Percentiles rank a stretch among this genome's conserved stretches.
These are phyloP conservation scores for Gomphus bonarii DNA, from an alignment of 1,284 basidiomycete genomes.

Conservation along the genomic window DNA sequence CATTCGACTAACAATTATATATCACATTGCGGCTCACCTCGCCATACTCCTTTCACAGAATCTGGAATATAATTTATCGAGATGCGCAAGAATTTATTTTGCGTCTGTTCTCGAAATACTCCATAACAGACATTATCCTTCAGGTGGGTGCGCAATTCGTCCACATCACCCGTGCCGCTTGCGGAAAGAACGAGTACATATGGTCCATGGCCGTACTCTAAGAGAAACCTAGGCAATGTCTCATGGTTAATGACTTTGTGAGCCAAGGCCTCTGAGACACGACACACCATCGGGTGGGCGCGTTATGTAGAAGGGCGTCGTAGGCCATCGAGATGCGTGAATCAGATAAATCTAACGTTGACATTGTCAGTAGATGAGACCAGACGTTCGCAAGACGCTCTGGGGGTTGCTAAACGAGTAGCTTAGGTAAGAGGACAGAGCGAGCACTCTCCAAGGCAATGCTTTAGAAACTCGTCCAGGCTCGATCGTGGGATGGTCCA, in stretches of 20 bases:
- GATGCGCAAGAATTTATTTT: constrained; percentile 12
- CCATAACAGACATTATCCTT: constrained; percentile 15
- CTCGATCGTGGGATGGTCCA: too few relatives aligned
- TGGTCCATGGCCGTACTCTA: constrained; percentile 7
- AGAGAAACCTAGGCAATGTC: constrained; percentile 9
- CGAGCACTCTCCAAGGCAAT: too few relatives aligned
- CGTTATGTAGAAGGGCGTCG: constrained; percentile 13
- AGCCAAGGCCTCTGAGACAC: too few relatives aligned
- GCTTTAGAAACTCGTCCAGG: too few relatives aligned
- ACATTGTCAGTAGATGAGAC: neutral
- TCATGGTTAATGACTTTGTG: too few relatives aligned
- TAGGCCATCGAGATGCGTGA: constrained; percentile 13
- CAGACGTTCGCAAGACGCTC: too few relatives aligned
- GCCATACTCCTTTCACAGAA: constrained; percentile 14
- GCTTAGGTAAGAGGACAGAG: too few relatives aligned
- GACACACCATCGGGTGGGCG: constrained; percentile 13
- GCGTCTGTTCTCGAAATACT: constrained; percentile 15
- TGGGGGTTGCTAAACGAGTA: too few relatives aligned
- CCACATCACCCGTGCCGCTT: constrained; percentile 14
- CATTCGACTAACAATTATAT: neutral
- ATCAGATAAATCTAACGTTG: constrained; percentile 14
- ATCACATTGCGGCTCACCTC: constrained; percentile 13
- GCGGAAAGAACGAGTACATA: constrained; percentile 14
- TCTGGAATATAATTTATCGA: constrained; percentile 16
- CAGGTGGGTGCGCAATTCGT: constrained; percentile 13